Percentiles rank a stretch among this genome's conserved stretches.
Conservation (phyloP, 179 eudicot species). For the Silene coronaria region DNA sequence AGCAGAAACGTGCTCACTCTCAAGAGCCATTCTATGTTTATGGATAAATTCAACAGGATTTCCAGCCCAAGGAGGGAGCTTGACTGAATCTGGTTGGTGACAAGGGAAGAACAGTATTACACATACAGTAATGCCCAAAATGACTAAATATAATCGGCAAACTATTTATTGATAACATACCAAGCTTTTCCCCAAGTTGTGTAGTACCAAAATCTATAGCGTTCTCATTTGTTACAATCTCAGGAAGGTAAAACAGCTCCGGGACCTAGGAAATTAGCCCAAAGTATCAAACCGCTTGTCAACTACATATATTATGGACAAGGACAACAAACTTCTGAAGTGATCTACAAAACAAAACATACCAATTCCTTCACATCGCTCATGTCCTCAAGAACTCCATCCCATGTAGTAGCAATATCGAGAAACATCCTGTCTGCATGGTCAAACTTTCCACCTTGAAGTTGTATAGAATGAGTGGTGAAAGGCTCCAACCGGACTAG, state of each 20-base stretch:
- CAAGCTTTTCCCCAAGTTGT: conserved; percentile 91
- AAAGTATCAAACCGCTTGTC: conserved; percentile 1
- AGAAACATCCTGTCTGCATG: conserved; percentile 98
- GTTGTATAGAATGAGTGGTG: conserved; percentile 86
- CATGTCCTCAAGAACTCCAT: conserved; percentile 94
- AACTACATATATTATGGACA: neutral
- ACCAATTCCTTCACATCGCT: conserved; percentile 99
- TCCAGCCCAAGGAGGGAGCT: conserved; percentile 93
- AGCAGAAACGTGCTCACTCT: conserved; percentile 95
- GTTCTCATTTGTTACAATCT: conserved; percentile 73
- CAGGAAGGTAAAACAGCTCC: conserved; percentile 96
- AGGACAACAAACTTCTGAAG: neutral
- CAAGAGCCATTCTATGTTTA: conserved; percentile 94
- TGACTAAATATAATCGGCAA: conserved; percentile 3
- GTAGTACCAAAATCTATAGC: conserved; percentile 90
- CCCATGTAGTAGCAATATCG: conserved; percentile 92
- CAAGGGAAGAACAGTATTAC: conserved; percentile 1
- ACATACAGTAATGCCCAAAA: conserved; percentile 1
- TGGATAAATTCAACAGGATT: conserved; percentile 83
- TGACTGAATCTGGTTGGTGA: conserved; percentile 57
- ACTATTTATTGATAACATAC: conserved; percentile 31
- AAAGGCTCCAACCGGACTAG: conserved; percentile 94
- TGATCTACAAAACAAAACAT: conserved; percentile 10
- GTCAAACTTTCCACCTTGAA: conserved; percentile 96
- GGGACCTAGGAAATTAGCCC: conserved; percentile 58